Conservation (phyloP, 2,329 filamentous ascomycete species). For the Aspergillus sp. region DNA sequence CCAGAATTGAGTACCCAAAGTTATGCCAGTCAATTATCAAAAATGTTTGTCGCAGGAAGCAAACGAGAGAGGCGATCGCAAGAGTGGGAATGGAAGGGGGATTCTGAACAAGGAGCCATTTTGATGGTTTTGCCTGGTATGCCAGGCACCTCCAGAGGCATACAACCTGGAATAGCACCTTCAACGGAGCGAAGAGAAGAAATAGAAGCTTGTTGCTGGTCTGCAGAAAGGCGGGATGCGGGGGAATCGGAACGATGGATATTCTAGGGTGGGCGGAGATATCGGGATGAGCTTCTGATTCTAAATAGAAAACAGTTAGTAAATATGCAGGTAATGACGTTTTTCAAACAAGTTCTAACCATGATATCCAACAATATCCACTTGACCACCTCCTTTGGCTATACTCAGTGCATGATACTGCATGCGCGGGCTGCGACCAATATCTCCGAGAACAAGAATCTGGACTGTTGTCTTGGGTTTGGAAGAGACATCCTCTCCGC, state of each 20-base stretch:
- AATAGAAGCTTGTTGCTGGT: slow-evolving; percentile 70
- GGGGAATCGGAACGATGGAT: slow-evolving; percentile 63
- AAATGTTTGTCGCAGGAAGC: slow-evolving; percentile 70
- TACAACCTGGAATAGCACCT: slow-evolving; percentile 77
- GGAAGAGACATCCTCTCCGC: slow-evolving; percentile 16
- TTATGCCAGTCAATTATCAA: slow-evolving; percentile 98
- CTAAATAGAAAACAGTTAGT: slow-evolving; percentile 36
- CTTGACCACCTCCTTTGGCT: slow-evolving; percentile 71
- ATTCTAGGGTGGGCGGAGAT: slow-evolving; percentile 66
- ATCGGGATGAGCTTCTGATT: slow-evolving; percentile 76
- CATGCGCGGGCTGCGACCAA: slow-evolving; percentile 95
- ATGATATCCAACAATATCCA: slow-evolving; percentile 83
- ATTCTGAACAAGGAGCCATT: slow-evolving; percentile 89
- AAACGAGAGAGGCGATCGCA: slow-evolving; percentile 66
- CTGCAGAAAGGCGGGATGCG: slow-evolving; percentile 62
- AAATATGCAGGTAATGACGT: neutral
- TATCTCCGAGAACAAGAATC: slow-evolving; percentile 88
- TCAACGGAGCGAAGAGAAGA: slow-evolving; percentile 71
- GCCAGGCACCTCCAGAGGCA: slow-evolving; percentile 67
- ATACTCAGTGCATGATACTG: slow-evolving; percentile 96
- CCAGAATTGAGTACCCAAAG: slow-evolving; percentile 92
- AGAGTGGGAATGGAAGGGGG: slow-evolving; percentile 93
- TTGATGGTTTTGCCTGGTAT: slow-evolving; percentile 67
- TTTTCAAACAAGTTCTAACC: slow-evolving; percentile 45
- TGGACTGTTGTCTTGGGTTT: slow-evolving; percentile 55